phyloP scores from a whole-genome alignment of 2,329 filamentous ascomycete genomes.

The Hypomyces perniciosus region DNA sequence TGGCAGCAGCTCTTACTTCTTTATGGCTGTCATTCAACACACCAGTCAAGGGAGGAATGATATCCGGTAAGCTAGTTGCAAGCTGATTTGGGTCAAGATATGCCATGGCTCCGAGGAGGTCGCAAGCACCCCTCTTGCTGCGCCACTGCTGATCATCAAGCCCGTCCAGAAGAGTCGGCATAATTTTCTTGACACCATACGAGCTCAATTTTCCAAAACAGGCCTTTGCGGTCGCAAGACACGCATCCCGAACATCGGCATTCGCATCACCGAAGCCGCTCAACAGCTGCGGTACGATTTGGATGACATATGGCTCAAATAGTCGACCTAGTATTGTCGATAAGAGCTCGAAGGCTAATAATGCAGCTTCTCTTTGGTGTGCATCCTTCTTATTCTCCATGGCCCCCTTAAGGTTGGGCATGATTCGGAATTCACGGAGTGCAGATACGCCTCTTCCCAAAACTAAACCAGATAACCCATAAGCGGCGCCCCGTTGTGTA shows the following conservation, averaged over 20 bases:
- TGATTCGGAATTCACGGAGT: slow-evolving; percentile 77
- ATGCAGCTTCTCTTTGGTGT: slow-evolving; percentile 80
- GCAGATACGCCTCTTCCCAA: slow-evolving; percentile 79
- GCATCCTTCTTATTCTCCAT: slow-evolving; percentile 94
- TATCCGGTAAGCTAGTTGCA: slow-evolving; percentile 85
- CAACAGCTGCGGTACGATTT: slow-evolving; percentile 86
- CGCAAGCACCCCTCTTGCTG: slow-evolving; percentile 96
- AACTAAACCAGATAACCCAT: slow-evolving; percentile 86
- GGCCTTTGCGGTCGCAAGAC: slow-evolving; percentile 86
- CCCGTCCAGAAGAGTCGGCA: slow-evolving; percentile 85
- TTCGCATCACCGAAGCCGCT: slow-evolving; percentile 84
- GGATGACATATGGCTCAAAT: slow-evolving; percentile 95
- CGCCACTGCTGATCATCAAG: slow-evolving; percentile 96
- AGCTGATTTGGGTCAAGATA: slow-evolving; percentile 96
- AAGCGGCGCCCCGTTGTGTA: slow-evolving; percentile 86
- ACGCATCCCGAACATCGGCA: slow-evolving; percentile 85
- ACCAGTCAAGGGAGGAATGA: slow-evolving; percentile 89
- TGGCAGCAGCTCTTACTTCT: slow-evolving; percentile 85
- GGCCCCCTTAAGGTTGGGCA: slow-evolving; percentile 72
- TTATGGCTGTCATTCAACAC: slow-evolving; percentile 98
- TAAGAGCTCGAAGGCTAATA: slow-evolving; percentile 86
- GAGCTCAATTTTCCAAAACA: slow-evolving; percentile 92
- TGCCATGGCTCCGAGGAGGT: slow-evolving; percentile 95
- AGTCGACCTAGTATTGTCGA: slow-evolving; percentile 78
- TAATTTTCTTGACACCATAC: slow-evolving; percentile 89